Percentiles rank a stretch among this genome's conserved stretches.
These are phyloP conservation scores for Hyphodiscus hymeniophilus DNA, from an alignment of 495 filamentous ascomycete species.

Conservation along the genomic window DNA sequence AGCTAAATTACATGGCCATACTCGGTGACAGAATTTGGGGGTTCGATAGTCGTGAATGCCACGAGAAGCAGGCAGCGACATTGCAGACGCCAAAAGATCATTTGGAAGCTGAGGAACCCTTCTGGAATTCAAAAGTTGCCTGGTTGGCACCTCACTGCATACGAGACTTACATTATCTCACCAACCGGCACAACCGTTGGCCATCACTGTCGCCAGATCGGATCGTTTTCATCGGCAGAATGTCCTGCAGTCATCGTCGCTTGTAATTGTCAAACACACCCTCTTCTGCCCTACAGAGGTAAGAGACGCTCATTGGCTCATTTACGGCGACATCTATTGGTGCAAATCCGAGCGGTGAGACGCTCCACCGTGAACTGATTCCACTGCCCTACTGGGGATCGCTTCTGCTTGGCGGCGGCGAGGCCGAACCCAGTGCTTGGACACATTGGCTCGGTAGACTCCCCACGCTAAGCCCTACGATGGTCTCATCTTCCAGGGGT, in stretches of 20 bases:
- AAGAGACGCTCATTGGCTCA: not conserved
- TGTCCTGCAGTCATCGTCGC: conserved; percentile 11
- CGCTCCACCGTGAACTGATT: not conserved
- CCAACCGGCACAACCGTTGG: not conserved
- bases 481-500: not conserved
- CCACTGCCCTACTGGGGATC: not conserved
- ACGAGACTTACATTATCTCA: not conserved
- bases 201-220: not conserved
- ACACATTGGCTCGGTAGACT: not conserved
- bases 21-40: too few relatives aligned
- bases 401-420: conserved; percentile 1
- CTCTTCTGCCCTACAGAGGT: conserved; percentile 7
- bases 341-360: conserved; percentile 8
- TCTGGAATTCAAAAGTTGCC: conserved; percentile 2
- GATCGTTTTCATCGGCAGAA: not conserved
- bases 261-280: conserved; percentile 1
- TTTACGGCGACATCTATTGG: too few relatives aligned
- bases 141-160: conserved; percentile 7
- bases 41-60: not conserved
- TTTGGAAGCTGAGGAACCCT: conserved; percentile 10
- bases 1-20: too few relatives aligned
- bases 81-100: not conserved
- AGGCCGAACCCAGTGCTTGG: conserved; percentile 8
- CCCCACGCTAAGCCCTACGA: conserved; percentile 14
- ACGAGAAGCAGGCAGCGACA: not conserved